Evolutionary conservation across 306 rosid species (phyloP), one percentile per base, ranked within the genome.

Genomic region (Glycine tomentella): DNA sequence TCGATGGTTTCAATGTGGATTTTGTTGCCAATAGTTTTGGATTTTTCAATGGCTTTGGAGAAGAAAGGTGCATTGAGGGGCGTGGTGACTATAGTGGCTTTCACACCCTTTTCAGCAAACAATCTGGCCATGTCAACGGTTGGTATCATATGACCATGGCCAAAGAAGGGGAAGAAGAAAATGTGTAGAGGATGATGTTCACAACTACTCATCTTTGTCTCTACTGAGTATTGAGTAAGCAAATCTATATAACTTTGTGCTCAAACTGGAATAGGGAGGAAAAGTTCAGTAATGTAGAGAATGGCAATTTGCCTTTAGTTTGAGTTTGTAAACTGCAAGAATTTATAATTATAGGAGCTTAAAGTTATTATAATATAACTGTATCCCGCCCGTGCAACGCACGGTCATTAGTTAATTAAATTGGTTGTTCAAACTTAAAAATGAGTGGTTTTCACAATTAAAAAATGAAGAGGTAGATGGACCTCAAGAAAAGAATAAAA

Each of bases 1-100:
- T 40, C 6, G 25, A 84, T 77, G 74, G 82, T 81, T 74, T 77
- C 76, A 38, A 87, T 17, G 13, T 62, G 44, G 17, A 84, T 65
- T 12, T 0, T 1, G 42, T 16, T 50, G 59, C 49, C 5, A 1
- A 2, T n/a, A 3, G 49, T 42, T 58, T 64, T 80, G 59, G 79
- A n/a, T 9, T 48, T 74, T 68, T 7, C 68, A 9, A 68, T 38
- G 2, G 76, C 56, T 69, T 84, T 74, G 67, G 86, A 80, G 45
- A 67, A 74, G 58, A 65, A 69, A 69, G 76, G 25, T 72, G 75
- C 87, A 53, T 74, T 75, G 13, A 58, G 36, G 38, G 38, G 65
- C 17, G 65, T 58, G 65, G 65, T 58, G 13, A 58, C 20, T 8
- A 58, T 1, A 8, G 31, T 57, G 12, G 36, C 64, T 9, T 55